Base-by-base conservation (phyloP, 2,329 filamentous ascomycete genomes). In the Uncinocarpus reesii region DNA sequence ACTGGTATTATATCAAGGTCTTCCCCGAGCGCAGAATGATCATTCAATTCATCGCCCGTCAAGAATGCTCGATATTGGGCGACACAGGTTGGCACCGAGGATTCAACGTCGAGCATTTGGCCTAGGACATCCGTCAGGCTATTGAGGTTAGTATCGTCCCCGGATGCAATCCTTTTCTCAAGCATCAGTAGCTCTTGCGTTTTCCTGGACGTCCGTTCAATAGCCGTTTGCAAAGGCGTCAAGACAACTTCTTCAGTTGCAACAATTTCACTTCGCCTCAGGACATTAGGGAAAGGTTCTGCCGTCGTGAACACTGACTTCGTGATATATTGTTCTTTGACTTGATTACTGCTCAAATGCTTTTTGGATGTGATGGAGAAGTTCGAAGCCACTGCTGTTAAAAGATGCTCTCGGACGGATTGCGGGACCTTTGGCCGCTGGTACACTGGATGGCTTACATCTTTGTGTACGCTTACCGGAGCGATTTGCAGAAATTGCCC, bases 141-240 rank as follows among this genome's bases (percentile, higher is more conserved):
- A 35, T 79, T 76, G 13, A 82, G 76, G 36, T 79, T 77, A 7
- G 81, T 77, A 29, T 86, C 80, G 49, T 90, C 85, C 4, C 83
- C 84, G 18, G 86, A 81, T 1, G 74, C 69, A 7, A 90, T 73
- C 42, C 81, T 80, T 62, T 83, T 86, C 62, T 94, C 87, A 1
- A 95, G 71, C 0, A 76, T 67, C 1, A 79, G 73, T 70, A 96
- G 78, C 65, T 96, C 90, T 50, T 86, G 79, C 0, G 90, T 94
- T 71, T 95, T 95, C 51, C 89, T 80, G 57, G 86, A 83, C 26
- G 92, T 90, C 13, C 90, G 81, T 63, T 96, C 90, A 52, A 96
- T 73, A 0, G 84, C 90, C n/a, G 87, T 89, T 65, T 95, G 84
- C 50, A 92, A 73, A 5, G 89, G 81, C 26, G 77, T 77, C 21